These are phyloP conservation scores for Endoconidiophora polonica DNA, from an alignment of 2,329 filamentous ascomycete species.

Conservation along the genomic window DNA sequence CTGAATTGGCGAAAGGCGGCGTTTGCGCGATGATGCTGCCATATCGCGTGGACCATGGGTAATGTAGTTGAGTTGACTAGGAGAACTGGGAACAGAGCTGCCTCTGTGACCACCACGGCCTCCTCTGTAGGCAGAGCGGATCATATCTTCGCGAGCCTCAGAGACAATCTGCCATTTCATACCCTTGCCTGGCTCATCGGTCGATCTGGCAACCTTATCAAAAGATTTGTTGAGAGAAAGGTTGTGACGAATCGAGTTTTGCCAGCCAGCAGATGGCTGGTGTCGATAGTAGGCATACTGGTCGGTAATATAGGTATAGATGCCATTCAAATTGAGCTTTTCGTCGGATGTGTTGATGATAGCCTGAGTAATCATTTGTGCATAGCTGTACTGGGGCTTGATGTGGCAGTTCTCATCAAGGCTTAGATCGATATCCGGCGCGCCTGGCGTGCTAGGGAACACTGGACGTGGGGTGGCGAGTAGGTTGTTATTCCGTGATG, in stretches of 20 bases:
- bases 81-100: slow-evolving; percentile 55
- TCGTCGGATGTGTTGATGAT: slow-evolving; percentile 76
- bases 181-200: slow-evolving; percentile 90
- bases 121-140: slow-evolving; percentile 50
- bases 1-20: slow-evolving; percentile 34
- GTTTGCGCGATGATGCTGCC: slow-evolving; percentile 37
- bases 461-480: slow-evolving; percentile 8
- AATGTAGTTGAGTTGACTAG: slow-evolving; percentile 42
- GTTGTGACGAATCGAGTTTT: slow-evolving; percentile 97
- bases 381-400: slow-evolving; percentile 93
- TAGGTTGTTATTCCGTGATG: not conserved
- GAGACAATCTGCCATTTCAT: slow-evolving; percentile 97
- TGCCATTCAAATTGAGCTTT: slow-evolving; percentile 78
- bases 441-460: slow-evolving; percentile 9
- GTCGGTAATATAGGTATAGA: slow-evolving; percentile 83
- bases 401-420: slow-evolving; percentile 73
- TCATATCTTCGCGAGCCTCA: slow-evolving; percentile 73
- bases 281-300: slow-evolving; percentile 89
- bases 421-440: slow-evolving; percentile 54
- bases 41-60: slow-evolving; percentile 41
- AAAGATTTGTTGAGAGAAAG: slow-evolving; percentile 89
- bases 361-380: slow-evolving; percentile 90
- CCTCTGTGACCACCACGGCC: slow-evolving; percentile 48
- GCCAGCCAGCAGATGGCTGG: slow-evolving; percentile 67
- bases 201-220: slow-evolving; percentile 78